phyloP scores from a whole-genome alignment of 129 eudicot species.

The Helichrysum umbraculigerum region DNA sequence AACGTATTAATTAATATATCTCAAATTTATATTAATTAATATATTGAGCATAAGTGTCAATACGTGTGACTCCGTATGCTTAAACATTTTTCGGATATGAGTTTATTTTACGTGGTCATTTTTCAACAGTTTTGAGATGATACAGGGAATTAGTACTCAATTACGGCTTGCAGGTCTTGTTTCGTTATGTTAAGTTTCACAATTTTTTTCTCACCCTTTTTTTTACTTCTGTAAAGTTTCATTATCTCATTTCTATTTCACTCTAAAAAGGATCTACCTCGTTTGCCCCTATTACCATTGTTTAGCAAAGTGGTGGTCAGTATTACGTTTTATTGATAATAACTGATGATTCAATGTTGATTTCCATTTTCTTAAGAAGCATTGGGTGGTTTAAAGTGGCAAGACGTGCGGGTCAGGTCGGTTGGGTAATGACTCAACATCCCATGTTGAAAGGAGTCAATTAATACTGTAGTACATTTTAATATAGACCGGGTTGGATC shows the following conservation, averaged over 20 bases:
- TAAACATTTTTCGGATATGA: too few relatives aligned
- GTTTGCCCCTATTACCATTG: constrained; percentile 89
- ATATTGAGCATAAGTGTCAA: too few relatives aligned
- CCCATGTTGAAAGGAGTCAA: not conserved
- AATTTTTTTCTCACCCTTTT: not conserved
- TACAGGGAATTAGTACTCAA: constrained; percentile 83
- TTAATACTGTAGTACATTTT: not conserved
- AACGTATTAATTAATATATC: too few relatives aligned
- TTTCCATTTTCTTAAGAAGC: not conserved
- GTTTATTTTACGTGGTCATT: too few relatives aligned
- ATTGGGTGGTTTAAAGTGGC: not conserved
- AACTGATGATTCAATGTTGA: constrained; percentile 52
- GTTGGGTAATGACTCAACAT: not conserved
- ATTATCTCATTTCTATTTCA: not conserved
- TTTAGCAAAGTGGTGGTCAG: constrained; percentile 97
- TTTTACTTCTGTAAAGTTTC: constrained; percentile 8
- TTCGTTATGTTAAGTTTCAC: too few relatives aligned
- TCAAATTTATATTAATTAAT: too few relatives aligned
- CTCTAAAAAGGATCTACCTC: constrained; percentile 74
- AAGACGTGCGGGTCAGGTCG: not conserved
- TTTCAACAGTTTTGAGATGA: constrained; percentile 68
- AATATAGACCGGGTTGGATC: not conserved
- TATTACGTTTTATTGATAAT: constrained; percentile 89
- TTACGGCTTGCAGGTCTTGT: constrained; percentile 80
- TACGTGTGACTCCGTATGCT: too few relatives aligned